phyloP scores from a whole-genome alignment of 805 yeast species.

The Metschnikowia aberdeeniae region DNA sequence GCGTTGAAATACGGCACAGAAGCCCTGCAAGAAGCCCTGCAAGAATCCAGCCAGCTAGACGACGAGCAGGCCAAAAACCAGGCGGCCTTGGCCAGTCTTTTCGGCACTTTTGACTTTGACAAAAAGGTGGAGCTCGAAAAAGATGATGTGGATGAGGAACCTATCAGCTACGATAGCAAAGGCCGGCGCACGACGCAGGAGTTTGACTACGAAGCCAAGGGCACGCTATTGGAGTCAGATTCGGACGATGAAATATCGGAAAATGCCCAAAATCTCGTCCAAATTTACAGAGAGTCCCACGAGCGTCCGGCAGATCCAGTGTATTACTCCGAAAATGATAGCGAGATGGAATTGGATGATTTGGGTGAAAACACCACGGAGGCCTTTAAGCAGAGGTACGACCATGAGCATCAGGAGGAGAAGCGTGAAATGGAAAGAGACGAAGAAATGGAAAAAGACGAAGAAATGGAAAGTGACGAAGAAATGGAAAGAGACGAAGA shows the following conservation, averaged over 20 bases:
- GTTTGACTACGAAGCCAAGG: conserved; percentile 34
- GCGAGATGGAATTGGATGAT: conserved; percentile 33
- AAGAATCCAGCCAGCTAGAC: not conserved
- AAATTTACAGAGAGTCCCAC: conserved; percentile 15
- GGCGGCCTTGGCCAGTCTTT: conserved; percentile 45
- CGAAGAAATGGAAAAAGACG: not conserved
- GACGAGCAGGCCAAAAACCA: conserved; percentile 32
- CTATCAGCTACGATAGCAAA: conserved; percentile 43
- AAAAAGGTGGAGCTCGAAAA: conserved; percentile 40
- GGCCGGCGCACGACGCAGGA: conserved; percentile 31
- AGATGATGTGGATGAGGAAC: conserved; percentile 31
- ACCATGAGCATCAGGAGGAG: conserved; percentile 21
- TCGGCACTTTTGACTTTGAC: conserved; percentile 50
- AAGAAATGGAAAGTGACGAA: not conserved
- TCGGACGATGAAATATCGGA: conserved; percentile 16
- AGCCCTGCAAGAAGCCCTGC: not conserved
- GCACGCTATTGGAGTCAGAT: conserved; percentile 17
- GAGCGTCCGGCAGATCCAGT: conserved; percentile 27
- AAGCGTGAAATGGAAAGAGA: not conserved
- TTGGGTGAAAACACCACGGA: conserved; percentile 28
- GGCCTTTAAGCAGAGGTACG: conserved; percentile 23
- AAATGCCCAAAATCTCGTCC: conserved; percentile 13
- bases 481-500: no score
- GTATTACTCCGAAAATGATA: conserved; percentile 39
- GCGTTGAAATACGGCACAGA: not conserved